These are phyloP conservation scores for Calocera cornea DNA, from an alignment of 768 basidiomycete species.

Conservation along the genomic window DNA sequence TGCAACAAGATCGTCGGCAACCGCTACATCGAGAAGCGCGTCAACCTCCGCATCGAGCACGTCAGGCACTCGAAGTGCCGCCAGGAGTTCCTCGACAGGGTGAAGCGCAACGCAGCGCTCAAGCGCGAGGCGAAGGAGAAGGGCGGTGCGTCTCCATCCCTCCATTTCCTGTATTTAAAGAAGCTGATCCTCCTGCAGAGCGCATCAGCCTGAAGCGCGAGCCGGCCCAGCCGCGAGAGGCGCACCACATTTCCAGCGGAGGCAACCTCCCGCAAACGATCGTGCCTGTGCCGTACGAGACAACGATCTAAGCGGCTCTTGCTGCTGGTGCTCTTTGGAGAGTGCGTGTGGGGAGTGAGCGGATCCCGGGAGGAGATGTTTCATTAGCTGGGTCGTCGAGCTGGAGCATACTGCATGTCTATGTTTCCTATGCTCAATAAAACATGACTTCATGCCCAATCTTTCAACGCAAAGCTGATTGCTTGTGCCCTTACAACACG, in stretches of 20 bases:
- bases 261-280: constrained; percentile 87
- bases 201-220: constrained; percentile 74
- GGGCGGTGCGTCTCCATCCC: constrained; percentile 51
- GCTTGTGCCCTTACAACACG: not conserved
- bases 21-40: constrained; percentile 98
- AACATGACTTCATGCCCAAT: constrained; percentile 5
- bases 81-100: constrained; percentile 92
- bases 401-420: not conserved
- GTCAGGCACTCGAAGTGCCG: constrained; percentile 92
- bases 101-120: constrained; percentile 76
- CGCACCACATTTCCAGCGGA: constrained; percentile 54
- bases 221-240: constrained; percentile 67
- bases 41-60: constrained; percentile 96
- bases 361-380: not conserved
- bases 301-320: constrained; percentile 56
- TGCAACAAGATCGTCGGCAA: constrained; percentile 97
- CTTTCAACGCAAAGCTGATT: not conserved
- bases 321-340: not conserved
- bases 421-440: constrained; percentile 2
- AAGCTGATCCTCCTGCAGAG: constrained; percentile 33
- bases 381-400: constrained; percentile 2
- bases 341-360: not conserved
- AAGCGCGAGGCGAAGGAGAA: constrained; percentile 78
- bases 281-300: constrained; percentile 87
- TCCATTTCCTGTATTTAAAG: not conserved